A percentile compares a stretch with the other conserved stretches of the same genome.
Evolutionary conservation across 1,284 basidiomycete species (phyloP).

Genomic region (Paramarasmius palmivorus): DNA sequence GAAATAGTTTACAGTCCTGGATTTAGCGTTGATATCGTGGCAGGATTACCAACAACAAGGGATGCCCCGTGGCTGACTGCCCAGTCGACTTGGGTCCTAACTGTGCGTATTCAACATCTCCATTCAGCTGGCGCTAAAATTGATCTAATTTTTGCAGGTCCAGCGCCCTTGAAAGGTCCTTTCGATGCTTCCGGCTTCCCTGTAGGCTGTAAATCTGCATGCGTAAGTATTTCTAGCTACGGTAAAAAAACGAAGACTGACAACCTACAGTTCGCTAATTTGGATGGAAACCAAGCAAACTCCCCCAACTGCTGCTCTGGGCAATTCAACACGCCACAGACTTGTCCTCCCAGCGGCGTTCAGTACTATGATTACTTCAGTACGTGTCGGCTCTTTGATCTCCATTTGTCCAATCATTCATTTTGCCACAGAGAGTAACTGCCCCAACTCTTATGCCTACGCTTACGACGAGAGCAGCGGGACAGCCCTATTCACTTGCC

Average conservation of each 20-base stretch:
- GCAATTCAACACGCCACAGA: conserved; percentile 36
- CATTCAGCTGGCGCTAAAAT: background rate
- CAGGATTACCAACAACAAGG: conserved; percentile 38
- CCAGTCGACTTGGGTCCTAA: conserved; percentile 39
- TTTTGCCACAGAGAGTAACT: conserved; percentile 35
- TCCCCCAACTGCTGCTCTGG: conserved; percentile 44
- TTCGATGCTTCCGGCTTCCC: conserved; percentile 53
- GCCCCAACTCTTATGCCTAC: conserved; percentile 32
- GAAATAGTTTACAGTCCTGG: background rate
- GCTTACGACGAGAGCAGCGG: conserved; percentile 28
- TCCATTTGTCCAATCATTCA: background rate
- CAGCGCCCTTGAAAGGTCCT: conserved; percentile 51
- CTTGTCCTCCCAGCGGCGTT: conserved; percentile 43
- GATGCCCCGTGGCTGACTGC: conserved; percentile 42
- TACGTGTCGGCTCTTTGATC: conserved; percentile 22
- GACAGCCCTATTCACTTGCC: conserved; percentile 25
- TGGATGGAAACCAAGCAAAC: conserved; percentile 41
- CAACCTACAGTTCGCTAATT: conserved; percentile 37
- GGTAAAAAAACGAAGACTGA: background rate
- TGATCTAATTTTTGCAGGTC: conserved; percentile 35
- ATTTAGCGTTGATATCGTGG: conserved; percentile 27
- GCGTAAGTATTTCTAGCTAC: conserved; percentile 23
- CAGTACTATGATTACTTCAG: conserved; percentile 48
- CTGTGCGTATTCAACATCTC: conserved; percentile 6
- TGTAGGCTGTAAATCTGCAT: conserved; percentile 64